Evolutionary conservation across 805 yeast genomes (phyloP), one percentile per base, ranked within the genome.

Genomic region (Phaffomyces thermotolerans): DNA sequence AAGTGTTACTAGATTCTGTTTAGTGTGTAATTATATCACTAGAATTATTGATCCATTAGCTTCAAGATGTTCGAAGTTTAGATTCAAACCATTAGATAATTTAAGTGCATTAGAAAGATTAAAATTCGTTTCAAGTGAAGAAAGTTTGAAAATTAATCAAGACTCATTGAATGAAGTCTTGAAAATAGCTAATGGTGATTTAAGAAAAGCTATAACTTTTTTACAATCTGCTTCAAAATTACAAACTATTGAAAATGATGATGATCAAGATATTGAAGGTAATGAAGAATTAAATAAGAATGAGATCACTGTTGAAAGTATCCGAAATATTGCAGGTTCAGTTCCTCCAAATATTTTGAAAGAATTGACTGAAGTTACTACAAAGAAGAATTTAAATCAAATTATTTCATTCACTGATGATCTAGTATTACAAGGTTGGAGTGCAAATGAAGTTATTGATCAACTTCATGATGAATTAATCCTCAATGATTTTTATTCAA

Each of bases 11-110:
- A 75, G 99, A 54, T 93, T 93, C 66, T 93, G 98, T 63, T 68
- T 93, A 48, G 84, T 93, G 41, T 93, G 99, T 71, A 93, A 93
- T 62, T 93, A 93, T 65, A 93, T 93, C 49, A 93, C 99, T 2
- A 74, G 98, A 46, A 93, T 93, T 53, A 93, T 93, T 50, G 98
- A 91, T 55, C 99, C 99, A 2, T 67, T 93, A 46, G 96, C 98
- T 5, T 87, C 96, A 40, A 76, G 99, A 60, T 93, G 99, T 66
- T 87, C 97, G 34, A 93, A 93, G 63, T 93, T 93, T 63, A 71
- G 99, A 53, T 93, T 93, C 69, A 81, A 81, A 54, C 78, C 84
- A 34, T 71, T 93, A 46, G 90, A 85, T 55, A 73, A 78, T 49
- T 67, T 65, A 2, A 79, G 83, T 56, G 95, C 97, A 0, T 63